phyloP scores from a whole-genome alignment of 2,329 filamentous ascomycete genomes.

The Alternaria gansuensis region DNA sequence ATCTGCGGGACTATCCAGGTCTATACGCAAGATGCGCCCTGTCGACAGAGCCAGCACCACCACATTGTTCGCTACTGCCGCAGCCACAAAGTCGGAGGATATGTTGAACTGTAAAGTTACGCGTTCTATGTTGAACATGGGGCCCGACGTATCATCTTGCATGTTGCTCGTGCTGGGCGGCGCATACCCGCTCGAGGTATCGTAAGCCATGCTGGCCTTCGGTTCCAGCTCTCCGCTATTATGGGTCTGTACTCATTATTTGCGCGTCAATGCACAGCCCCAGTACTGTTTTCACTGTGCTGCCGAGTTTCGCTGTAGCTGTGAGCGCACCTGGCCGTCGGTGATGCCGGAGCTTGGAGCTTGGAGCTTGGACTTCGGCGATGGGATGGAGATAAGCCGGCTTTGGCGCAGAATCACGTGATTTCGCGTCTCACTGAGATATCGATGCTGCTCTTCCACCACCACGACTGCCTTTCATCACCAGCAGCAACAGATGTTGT shows the following conservation, averaged over 20 bases:
- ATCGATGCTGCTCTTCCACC: no score
- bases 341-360: slow-evolving; percentile 18
- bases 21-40: slow-evolving; percentile 90
- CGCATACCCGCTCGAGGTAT: slow-evolving; percentile 75
- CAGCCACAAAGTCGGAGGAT: slow-evolving; percentile 93
- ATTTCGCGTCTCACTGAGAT: slow-evolving; percentile 4
- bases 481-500: no score
- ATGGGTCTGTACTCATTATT: slow-evolving; percentile 27
- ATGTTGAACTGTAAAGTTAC: slow-evolving; percentile 95
- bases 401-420: slow-evolving; percentile 10
- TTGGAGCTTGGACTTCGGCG: slow-evolving; percentile 22
- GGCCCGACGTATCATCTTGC: slow-evolving; percentile 69
- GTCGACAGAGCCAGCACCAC: slow-evolving; percentile 91
- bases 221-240: slow-evolving; percentile 23
- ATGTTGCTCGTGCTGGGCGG: slow-evolving; percentile 71
- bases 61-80: slow-evolving; percentile 97
- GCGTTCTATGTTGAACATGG: slow-evolving; percentile 93
- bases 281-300: not conserved
- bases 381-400: slow-evolving; percentile 19
- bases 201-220: slow-evolving; percentile 69
- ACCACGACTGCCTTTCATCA: not conserved
- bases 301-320: slow-evolving; percentile 15
- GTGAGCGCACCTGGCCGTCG: slow-evolving; percentile 7
- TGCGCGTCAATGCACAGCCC: slow-evolving; percentile 21
- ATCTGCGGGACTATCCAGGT: slow-evolving; percentile 90